phyloP scores from a whole-genome alignment of 2,329 filamentous ascomycete species.

The Exutisphaerella laricina region DNA sequence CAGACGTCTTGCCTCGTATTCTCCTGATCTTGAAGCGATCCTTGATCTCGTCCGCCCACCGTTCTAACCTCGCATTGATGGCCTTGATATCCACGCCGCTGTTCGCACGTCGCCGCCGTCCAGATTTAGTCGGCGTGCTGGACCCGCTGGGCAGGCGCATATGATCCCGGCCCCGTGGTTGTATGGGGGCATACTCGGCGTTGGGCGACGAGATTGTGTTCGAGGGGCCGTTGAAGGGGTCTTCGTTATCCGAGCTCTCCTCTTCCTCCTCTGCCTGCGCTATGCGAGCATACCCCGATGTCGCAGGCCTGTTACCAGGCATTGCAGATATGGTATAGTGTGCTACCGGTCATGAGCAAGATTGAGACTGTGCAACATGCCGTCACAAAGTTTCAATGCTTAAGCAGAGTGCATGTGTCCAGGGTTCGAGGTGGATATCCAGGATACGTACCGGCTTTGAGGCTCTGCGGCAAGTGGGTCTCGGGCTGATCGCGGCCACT shows the following conservation, averaged over 20 bases:
- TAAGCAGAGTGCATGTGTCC: no score
- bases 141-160: slow-evolving; percentile 38
- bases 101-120: slow-evolving; percentile 60
- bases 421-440: no score
- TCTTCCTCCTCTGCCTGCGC: slow-evolving; percentile 49
- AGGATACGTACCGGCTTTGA: no score
- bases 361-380: no score
- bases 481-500: no score
- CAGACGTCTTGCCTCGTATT: slow-evolving; percentile 64
- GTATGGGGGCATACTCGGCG: slow-evolving; percentile 44
- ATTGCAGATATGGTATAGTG: slow-evolving; percentile 29
- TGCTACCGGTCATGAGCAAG: neutral
- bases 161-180: slow-evolving; percentile 38
- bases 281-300: slow-evolving; percentile 48
- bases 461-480: no score
- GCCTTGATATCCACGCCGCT: slow-evolving; percentile 96
- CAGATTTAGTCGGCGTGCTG: slow-evolving; percentile 33
- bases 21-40: slow-evolving; percentile 88
- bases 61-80: slow-evolving; percentile 89
- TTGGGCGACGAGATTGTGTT: slow-evolving; percentile 33
- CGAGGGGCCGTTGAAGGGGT: slow-evolving; percentile 26
- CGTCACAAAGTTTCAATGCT: no score
- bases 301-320: slow-evolving; percentile 37
- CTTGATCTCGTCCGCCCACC: slow-evolving; percentile 97
- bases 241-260: slow-evolving; percentile 38